These are phyloP conservation scores for Boeremia lycopersici DNA, from an alignment of 2,329 filamentous ascomycete species.

Conservation along the genomic window DNA sequence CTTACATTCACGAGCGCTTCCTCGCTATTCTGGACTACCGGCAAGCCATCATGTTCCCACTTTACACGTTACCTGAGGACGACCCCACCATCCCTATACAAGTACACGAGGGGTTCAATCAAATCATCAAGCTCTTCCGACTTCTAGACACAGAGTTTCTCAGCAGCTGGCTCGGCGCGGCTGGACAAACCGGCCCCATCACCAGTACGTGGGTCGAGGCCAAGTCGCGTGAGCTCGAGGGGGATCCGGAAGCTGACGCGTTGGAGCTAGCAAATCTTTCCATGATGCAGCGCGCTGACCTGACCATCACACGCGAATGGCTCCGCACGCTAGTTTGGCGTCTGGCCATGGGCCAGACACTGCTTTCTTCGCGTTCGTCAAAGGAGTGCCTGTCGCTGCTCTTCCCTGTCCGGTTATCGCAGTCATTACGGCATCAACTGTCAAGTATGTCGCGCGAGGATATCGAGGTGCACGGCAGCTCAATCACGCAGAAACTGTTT, in stretches of 20 bases:
- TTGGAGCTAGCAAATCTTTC: conserved; percentile 48
- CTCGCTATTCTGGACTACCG: conserved; percentile 59
- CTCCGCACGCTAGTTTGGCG: conserved; percentile 57
- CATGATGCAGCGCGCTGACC: conserved; percentile 55
- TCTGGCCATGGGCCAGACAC: conserved; percentile 56
- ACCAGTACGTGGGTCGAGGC: conserved; percentile 53
- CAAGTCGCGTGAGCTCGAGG: conserved; percentile 53
- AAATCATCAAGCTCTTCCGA: conserved; percentile 54
- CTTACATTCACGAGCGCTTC: conserved; percentile 64
- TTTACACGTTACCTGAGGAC: conserved; percentile 48
- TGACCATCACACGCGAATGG: conserved; percentile 59
- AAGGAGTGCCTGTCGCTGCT: conserved; percentile 51
- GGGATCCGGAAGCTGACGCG: conserved; percentile 45
- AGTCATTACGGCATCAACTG: conserved; percentile 52
- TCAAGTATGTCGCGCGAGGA: conserved; percentile 52
- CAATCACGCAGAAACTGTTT: conserved; percentile 64
- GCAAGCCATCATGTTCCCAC: conserved; percentile 49
- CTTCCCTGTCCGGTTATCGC: conserved; percentile 53
- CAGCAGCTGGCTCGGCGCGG: conserved; percentile 51
- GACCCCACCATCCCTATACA: conserved; percentile 48
- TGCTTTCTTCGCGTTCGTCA: conserved; percentile 50
- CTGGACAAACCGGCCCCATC: conserved; percentile 37
- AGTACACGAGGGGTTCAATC: conserved; percentile 52
- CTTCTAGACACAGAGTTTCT: conserved; percentile 55
- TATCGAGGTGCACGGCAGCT: conserved; percentile 62